Evolutionary conservation across 2,329 filamentous ascomycete genomes (phyloP), one percentile per base, ranked within the genome.

Genomic region (Colletotrichum musicola): DNA sequence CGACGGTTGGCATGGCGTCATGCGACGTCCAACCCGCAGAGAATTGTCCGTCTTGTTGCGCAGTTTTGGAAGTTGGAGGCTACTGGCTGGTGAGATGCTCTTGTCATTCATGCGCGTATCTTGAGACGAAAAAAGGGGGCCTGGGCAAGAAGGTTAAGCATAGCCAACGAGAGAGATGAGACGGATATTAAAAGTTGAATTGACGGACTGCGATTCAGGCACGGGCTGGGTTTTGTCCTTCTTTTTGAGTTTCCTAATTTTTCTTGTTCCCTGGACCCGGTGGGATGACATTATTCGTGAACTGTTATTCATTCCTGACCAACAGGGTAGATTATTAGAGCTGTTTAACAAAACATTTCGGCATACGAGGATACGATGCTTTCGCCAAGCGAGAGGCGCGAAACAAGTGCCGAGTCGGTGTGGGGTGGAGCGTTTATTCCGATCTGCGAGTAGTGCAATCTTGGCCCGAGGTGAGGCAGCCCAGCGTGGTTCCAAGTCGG

Each of bases 361-460:
- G 44, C 10, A 50, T 27, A 58, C 6, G 10, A 14, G 30, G 30
- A 35, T 35, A 20, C 40, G 14, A 53, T 25, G 47, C 25, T 20
- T 18, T 22, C 42, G 58, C 58, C 59, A 67, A 67, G 59, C 27
- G 35, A 40, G 20, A 22, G 6, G 55, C 14, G 30, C 40, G 49
- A 55, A 25, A 46, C 16, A 68, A 49, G 40, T 64, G 55, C 61
- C 61, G 65, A 64, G 6, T 47, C n/a, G 40, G 53, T 40, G 35
- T 22, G 47, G 64, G 30, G 30, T 35, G 27, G 54, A 54, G n/a
- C 27, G 55, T 55, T 59, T 56, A 65, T 65, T 65, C 50, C 62
- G 55, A 68, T 68, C 65, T 55, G 65, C 65, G 44, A 27, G 12
- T 46, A 51, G 16, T 49, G 14, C 4, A 49, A 22, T 22, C 46